These are phyloP conservation scores for Linum lewisii DNA, from an alignment of 345 rosid genomes.

Conservation along the genomic window DNA sequence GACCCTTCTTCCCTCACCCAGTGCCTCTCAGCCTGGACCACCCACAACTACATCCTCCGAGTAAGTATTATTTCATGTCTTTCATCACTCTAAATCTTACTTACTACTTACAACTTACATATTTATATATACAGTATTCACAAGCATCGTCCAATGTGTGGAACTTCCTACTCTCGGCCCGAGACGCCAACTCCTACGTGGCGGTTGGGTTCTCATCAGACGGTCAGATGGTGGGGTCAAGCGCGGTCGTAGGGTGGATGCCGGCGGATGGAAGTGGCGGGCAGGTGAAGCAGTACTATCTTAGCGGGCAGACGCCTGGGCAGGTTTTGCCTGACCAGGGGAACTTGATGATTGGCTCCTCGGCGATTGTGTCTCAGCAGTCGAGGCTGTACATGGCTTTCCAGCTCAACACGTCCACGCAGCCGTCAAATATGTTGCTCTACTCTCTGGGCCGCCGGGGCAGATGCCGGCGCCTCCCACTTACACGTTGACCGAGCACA, in stretches of 20 bases:
- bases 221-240: slow-evolving; percentile 60
- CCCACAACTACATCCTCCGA: slow-evolving; percentile 42
- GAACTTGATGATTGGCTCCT: slow-evolving; percentile 28
- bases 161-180: slow-evolving; percentile 76
- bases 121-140: slow-evolving; percentile 29
- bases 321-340: slow-evolving; percentile 52
- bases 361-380: slow-evolving; percentile 35
- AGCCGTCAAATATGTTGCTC: slow-evolving; percentile 35
- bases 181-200: slow-evolving; percentile 29
- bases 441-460: slow-evolving; percentile 46
- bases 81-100: no score
- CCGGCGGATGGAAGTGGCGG: slow-evolving; percentile 56
- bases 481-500: slow-evolving; percentile 42
- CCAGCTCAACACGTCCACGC: slow-evolving; percentile 34
- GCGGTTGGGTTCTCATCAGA: slow-evolving; percentile 67
- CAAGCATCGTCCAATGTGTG: slow-evolving; percentile 31
- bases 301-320: slow-evolving; percentile 28
- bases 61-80: no score
- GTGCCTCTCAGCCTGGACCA: slow-evolving; percentile 44
- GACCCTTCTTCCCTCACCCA: slow-evolving; percentile 30
- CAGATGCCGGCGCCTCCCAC: slow-evolving; percentile 36
- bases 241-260: slow-evolving; percentile 67
- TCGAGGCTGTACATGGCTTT: slow-evolving; percentile 55
- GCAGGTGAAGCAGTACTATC: slow-evolving; percentile 35
- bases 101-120: no score